Percentiles rank a stretch among this genome's conserved stretches.
These are phyloP conservation scores for Serendipita vermifera DNA, from an alignment of 768 basidiomycete species.

Conservation along the genomic window DNA sequence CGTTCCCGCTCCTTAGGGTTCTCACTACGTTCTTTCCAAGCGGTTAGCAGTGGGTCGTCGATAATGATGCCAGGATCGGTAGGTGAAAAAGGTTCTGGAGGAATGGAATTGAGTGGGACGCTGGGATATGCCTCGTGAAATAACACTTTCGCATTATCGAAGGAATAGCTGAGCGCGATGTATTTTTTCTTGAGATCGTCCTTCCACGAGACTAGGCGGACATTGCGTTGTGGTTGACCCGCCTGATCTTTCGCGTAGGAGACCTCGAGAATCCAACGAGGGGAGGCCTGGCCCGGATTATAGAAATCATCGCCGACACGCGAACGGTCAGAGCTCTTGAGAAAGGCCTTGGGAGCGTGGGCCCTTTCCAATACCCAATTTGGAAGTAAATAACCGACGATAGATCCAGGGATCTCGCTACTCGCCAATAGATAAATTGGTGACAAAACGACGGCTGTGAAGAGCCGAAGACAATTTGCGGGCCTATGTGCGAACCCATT, in stretches of 20 bases:
- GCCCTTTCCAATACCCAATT: background rate
- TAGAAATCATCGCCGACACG: background rate
- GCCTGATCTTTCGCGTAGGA: background rate
- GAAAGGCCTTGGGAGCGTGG: background rate
- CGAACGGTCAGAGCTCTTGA: background rate
- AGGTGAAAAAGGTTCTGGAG: background rate
- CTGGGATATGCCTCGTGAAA: slow-evolving; percentile 1
- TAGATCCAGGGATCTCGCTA: background rate
- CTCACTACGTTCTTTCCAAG: background rate
- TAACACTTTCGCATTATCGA: background rate
- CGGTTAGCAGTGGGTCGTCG: background rate
- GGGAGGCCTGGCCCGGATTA: too few relatives aligned
- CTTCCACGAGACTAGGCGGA: background rate
- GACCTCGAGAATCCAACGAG: background rate
- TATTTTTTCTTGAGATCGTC: background rate
- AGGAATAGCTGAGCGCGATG: background rate
- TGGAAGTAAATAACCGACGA: background rate
- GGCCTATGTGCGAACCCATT: too few relatives aligned
- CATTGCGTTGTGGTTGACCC: background rate
- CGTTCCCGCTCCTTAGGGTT: background rate
- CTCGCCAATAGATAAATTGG: background rate
- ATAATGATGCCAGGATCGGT: background rate
- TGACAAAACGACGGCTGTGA: background rate
- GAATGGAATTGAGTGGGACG: too few relatives aligned
- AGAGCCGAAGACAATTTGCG: background rate